Evolutionary conservation across 257 asterid genomes (phyloP), one percentile per base, ranked within the genome.

Genomic region (Solanum ahanhuiri): DNA sequence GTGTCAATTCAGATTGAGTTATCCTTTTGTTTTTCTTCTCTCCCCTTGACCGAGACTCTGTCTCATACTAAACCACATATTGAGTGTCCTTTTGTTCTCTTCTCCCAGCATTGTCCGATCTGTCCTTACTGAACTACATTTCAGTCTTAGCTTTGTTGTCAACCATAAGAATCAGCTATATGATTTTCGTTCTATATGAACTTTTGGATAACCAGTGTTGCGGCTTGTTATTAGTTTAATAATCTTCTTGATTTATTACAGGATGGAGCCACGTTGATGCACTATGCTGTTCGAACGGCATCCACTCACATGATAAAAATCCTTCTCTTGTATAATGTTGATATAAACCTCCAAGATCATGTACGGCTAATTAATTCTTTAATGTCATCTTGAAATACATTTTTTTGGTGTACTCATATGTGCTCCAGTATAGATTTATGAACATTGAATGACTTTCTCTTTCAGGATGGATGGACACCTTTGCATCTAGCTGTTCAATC

Each of bases 211-310:
- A 45, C 12, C 28, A 41, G 15, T 77, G 37, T 77, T 77, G 66
- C 10, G 0, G n/a, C 33, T 79, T 79, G 66, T 11, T 28, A 79
- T 79, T 25, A 28, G 25, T 69, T 31, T 69, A 86, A 82, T 33
- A 58, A 69, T 86, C 25, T 30, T 63, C 18, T 39, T 85, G 86
- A 79, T 66, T 82, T 88, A 87, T 82, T 69, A 88, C 98, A 96
- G 99, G 97, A 91, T 3, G 98, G 96, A 63, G 99, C 98, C 60
- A 93, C 98, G 64, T 93, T 96, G 91, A 88, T 96, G 96, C 99
- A 96, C 90, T 96, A 94, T 90, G 98, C 98, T 81, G 98, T 94
- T 48, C 92, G 91, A 28, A 82, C 95, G 75, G 95, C 98, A 33
- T 96, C 99, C 57, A 91, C 88, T 90, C 98, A 91, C 88, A 95